These are phyloP conservation scores for Brettanomyces naardenensis DNA, from an alignment of 805 yeast species.

Conservation along the genomic window DNA sequence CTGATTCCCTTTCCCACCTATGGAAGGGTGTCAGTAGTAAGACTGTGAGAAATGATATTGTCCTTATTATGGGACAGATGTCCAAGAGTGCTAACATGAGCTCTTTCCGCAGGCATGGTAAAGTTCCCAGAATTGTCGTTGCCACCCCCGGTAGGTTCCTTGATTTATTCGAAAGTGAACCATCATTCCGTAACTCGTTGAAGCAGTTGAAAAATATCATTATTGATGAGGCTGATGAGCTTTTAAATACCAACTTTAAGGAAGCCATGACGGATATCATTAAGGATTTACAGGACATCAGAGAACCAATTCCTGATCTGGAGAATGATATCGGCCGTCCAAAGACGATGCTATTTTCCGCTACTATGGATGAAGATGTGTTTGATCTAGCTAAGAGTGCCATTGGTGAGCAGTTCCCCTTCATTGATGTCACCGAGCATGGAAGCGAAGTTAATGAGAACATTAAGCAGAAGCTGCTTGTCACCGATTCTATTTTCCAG, in stretches of 20 bases:
- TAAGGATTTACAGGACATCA: slow-evolving; percentile 29
- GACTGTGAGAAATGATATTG: not conserved
- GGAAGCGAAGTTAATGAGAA: slow-evolving; percentile 56
- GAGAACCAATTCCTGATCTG: slow-evolving; percentile 14
- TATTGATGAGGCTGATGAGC: slow-evolving; percentile 87
- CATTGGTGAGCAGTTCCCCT: slow-evolving; percentile 45
- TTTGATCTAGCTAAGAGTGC: slow-evolving; percentile 52
- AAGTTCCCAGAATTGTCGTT: slow-evolving; percentile 56
- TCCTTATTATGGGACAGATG: slow-evolving; percentile 44
- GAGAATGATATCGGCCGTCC: slow-evolving; percentile 27
- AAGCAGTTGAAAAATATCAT: slow-evolving; percentile 52
- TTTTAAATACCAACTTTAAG: slow-evolving; percentile 75
- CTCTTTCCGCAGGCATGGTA: slow-evolving; percentile 16
- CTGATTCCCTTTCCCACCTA: slow-evolving; percentile 47
- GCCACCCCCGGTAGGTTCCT: slow-evolving; percentile 86
- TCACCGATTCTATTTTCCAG: slow-evolving; percentile 47
- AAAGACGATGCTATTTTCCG: slow-evolving; percentile 76
- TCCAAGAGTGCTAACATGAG: slow-evolving; percentile 22
- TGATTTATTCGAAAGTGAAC: slow-evolving; percentile 47
- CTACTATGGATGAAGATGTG: slow-evolving; percentile 72
- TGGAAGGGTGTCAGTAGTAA: slow-evolving; percentile 22
- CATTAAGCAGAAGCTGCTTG: slow-evolving; percentile 59
- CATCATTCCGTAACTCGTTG: slow-evolving; percentile 38
- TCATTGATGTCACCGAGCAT: slow-evolving; percentile 64
- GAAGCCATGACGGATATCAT: slow-evolving; percentile 56